A percentile compares a stretch with the other conserved stretches of the same genome.
These are phyloP conservation scores for Dalbergia cultrata DNA, from an alignment of 306 rosid species.

Conservation along the genomic window DNA sequence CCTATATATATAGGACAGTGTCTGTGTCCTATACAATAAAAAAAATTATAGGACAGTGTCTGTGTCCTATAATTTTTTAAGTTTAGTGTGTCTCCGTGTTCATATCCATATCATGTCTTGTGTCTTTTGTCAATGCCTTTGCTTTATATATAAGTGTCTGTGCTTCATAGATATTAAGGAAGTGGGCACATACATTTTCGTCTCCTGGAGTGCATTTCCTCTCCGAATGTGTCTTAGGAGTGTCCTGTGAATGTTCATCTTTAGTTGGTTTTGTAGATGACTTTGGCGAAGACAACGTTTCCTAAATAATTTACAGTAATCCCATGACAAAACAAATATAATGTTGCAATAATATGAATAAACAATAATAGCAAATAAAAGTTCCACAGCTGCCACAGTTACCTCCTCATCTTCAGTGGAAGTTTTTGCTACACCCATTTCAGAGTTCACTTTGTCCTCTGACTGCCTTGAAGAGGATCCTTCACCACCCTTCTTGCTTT, in stretches of 20 bases:
- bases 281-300: slow-evolving; percentile 58
- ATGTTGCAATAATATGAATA: not conserved
- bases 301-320: slow-evolving; percentile 53
- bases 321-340: slow-evolving; percentile 4
- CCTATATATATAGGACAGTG: no score
- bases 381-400: slow-evolving; percentile 30
- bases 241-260: slow-evolving; percentile 57
- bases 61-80: no score
- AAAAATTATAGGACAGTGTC: no score
- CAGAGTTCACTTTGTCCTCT: slow-evolving; percentile 62
- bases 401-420: slow-evolving; percentile 68
- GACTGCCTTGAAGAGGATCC: slow-evolving; percentile 58
- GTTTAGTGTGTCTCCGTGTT: no score
- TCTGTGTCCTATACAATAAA: no score
- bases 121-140: no score
- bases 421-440: slow-evolving; percentile 55
- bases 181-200: slow-evolving; percentile 59
- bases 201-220: slow-evolving; percentile 73
- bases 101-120: no score
- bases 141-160: no score
- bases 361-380: slow-evolving; percentile 18
- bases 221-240: slow-evolving; percentile 69
- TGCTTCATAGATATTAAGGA: no score
- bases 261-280: slow-evolving; percentile 59
- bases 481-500: slow-evolving; percentile 50